Percentiles rank a stretch among this genome's conserved stretches.
Conservation (phyloP, 768 basidiomycete species). For the Naganishia vaughanmartiniae region DNA sequence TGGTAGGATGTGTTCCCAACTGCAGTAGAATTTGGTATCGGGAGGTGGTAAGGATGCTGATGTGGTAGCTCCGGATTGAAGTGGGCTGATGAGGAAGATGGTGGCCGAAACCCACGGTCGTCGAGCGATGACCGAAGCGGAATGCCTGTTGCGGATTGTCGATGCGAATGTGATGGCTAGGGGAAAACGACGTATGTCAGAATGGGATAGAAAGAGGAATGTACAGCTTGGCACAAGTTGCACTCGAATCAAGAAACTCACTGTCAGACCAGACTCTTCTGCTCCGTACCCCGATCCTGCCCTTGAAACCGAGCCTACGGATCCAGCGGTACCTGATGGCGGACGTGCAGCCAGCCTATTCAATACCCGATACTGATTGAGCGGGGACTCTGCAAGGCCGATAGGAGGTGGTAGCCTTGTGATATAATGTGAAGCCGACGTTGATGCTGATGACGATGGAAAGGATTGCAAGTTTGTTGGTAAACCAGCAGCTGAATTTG, state of each 20-base stretch:
- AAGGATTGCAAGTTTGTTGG: not conserved
- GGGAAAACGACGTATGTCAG: not conserved
- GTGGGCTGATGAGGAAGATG: not conserved
- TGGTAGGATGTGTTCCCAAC: not conserved
- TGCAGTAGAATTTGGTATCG: not conserved
- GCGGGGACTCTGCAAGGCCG: conserved; percentile 1
- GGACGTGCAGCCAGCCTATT: conserved; percentile 20
- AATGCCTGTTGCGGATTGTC: conserved; percentile 6
- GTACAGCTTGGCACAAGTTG: not conserved
- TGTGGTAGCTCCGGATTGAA: not conserved
- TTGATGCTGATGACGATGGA: not conserved
- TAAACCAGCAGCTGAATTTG: not conserved
- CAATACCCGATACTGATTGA: not conserved
- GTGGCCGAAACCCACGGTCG: not conserved
- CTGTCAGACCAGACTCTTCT: conserved; percentile 9
- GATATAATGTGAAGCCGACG: not conserved
- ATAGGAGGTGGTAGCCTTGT: conserved; percentile 2
- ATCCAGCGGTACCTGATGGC: not conserved
- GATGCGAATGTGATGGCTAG: conserved; percentile 9
- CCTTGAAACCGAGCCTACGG: conserved; percentile 1
- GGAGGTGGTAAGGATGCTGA: conserved; percentile 10
- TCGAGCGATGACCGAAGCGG: not conserved
- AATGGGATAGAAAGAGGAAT: not conserved
- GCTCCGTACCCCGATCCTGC: conserved; percentile 17
- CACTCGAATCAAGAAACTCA: not conserved